Evolutionary conservation across 2,329 filamentous ascomycete species (phyloP), one percentile per base, ranked within the genome.

Genomic region (Fusarium virguliforme): DNA sequence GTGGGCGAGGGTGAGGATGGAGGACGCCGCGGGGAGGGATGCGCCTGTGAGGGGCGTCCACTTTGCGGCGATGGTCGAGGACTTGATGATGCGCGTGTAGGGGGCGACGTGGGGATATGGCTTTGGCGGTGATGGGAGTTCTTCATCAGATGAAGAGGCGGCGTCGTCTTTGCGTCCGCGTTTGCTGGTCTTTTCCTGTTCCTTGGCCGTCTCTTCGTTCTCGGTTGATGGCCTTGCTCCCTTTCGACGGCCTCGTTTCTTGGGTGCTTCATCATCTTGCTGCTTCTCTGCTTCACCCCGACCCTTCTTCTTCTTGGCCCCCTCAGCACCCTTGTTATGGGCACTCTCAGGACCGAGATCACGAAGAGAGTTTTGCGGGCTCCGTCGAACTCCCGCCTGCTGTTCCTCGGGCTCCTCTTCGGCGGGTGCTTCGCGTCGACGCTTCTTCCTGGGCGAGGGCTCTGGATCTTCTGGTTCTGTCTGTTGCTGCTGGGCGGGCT

Each of bases 1-100:
- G 71, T 90, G 88, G 56, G 89, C 86, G 70, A 89, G 85, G 24
- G 84, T 81, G 34, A 94, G 81, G 30, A 92, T 83, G 15, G 82
- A 78, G 18, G 84, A 81, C n/a, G 91, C 84, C 57, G 86, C 85
- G 8, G 85, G 81, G 60, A 92, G 80, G 43, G 90, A 88, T 26
- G 84, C 79, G 7, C 81, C 77, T 5, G 88, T 84, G 6, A 93
- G 83, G 6, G 87, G 83, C 3, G 84, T 82, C 91, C 91, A 94
- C 76, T 91, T 93, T 43, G 90, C 82, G 43, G 92, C 86, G 64
- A 97, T 92, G 38, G 85, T 87, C 30, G 87, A 85, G 67, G 86
- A 87, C n/a, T 89, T 87, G 46, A 94, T 83, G 43, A 83, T 83
- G 37, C 84, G 85, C 12, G 83, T 85, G 32, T 83, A 83, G 13